Conservation (phyloP, 2,329 filamentous ascomycete genomes). For the Nothophaeocryptopus gaeumannii region DNA sequence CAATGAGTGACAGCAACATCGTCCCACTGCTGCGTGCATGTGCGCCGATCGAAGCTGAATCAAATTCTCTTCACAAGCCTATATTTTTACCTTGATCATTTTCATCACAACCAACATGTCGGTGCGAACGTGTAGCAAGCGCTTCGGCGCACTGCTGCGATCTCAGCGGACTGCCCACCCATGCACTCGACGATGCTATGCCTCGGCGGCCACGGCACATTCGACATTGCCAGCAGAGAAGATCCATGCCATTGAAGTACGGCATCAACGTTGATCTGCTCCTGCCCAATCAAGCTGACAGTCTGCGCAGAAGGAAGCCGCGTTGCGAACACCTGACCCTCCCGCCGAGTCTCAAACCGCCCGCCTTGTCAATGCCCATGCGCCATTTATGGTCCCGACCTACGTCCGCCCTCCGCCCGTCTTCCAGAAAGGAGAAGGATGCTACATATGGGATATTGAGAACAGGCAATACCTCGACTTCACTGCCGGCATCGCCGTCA, state of each 20-base stretch:
- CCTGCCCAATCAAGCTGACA: conserved; percentile 10
- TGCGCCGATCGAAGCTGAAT: too few species aligned
- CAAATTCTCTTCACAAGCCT: too few species aligned
- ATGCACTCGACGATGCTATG: conserved; percentile 20
- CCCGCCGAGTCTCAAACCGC: conserved; percentile 69
- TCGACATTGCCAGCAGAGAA: conserved; percentile 43
- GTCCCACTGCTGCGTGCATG: too few species aligned
- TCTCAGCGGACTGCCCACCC: conserved; percentile 6
- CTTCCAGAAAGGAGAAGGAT: conserved; percentile 83
- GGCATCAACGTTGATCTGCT: neutral
- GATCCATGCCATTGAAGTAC: conserved; percentile 32
- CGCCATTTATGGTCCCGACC: conserved; percentile 91
- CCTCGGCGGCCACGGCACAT: conserved; percentile 40
- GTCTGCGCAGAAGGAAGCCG: conserved; percentile 44
- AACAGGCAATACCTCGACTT: conserved; percentile 89
- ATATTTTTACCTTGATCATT: too few species aligned
- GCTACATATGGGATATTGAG: conserved; percentile 86
- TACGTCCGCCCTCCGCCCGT: conserved; percentile 88
- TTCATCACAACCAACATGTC: conserved; percentile 4
- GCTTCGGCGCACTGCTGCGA: conserved; percentile 23
- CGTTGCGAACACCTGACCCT: conserved; percentile 69
- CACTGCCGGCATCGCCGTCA: conserved; percentile 94
- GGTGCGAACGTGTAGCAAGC: conserved; percentile 22
- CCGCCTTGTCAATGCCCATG: conserved; percentile 69
- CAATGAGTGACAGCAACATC: too few species aligned